Base-by-base conservation (phyloP, 305 asterid species). In the Striga hermonthica region DNA sequence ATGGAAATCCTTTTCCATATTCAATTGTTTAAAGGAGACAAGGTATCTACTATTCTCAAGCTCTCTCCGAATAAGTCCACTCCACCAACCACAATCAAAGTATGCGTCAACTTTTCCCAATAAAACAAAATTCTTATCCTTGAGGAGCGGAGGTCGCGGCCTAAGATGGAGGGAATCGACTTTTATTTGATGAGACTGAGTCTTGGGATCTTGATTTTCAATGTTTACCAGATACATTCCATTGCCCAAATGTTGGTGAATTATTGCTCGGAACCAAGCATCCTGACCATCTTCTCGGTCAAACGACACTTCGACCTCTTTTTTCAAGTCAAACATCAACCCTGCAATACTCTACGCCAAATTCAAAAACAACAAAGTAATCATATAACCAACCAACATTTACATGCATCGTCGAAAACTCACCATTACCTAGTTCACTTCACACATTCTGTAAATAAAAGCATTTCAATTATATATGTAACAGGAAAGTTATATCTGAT, bases 61-160 rank as follows among this genome's bases (percentile, higher is more conserved):
- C 49, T 64, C 83, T 75, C 76, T 74, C 3, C 82, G 82, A 59
- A 89, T 72, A 12, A 84, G 69, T 59, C 97, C 95, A 75, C 76
- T 66, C 85, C 90, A 77, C 98, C 98, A 91, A 74, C 89, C 88
- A 79, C 9, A 72, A 58, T 84, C 79, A 62, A 74, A 79, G 66
- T 41, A 76, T 6, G 95, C 95, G 5, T 91, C 96, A 57, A 91
- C 98, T 60, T 89, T 86, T 57, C 87, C 95, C 78, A 78, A 69
- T 74, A 89, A 71, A 62, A 56, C 65, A 68, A 80, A 89, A 31
- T 68, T 73, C 52, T 69, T 82, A 36, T 69, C 78, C 73, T 76
- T 80, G 48, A 89, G 82, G 68, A 22, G 79, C 6, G 97, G 97
- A 31, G 97, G 95, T 62, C 79, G 75, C 52, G 98, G 98, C 37